A percentile compares a stretch with the other conserved stretches of the same genome.
Evolutionary conservation across 1,284 basidiomycete species (phyloP).

Genomic region (Ganoderma multipileum): DNA sequence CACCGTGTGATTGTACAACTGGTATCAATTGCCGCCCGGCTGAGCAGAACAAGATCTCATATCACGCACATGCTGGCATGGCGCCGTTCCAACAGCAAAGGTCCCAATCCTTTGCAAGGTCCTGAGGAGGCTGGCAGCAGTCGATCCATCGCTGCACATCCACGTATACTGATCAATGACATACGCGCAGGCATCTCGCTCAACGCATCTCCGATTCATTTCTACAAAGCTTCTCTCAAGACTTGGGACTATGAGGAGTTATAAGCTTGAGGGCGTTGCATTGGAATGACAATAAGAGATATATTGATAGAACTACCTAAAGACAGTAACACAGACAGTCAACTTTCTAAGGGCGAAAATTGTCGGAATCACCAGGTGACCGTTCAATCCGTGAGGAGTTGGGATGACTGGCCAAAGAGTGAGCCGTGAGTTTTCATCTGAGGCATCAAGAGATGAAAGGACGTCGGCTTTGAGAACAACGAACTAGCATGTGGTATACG

Average conservation of each 20-base stretch:
- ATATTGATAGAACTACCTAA: not conserved
- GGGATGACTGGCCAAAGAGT: constrained; percentile 70
- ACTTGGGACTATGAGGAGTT: not conserved
- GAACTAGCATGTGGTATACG: constrained; percentile 64
- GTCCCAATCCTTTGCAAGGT: too few relatives aligned
- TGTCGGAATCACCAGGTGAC: constrained; percentile 75
- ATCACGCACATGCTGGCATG: too few relatives aligned
- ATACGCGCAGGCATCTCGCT: too few relatives aligned
- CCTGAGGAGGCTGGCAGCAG: too few relatives aligned
- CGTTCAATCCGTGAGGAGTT: constrained; percentile 48
- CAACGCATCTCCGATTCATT: too few relatives aligned
- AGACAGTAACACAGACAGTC: too few relatives aligned
- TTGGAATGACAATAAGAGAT: not conserved
- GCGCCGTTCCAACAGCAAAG: too few relatives aligned
- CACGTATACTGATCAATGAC: too few relatives aligned
- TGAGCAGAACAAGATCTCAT: not conserved
- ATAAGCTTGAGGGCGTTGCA: not conserved
- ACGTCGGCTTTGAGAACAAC: constrained; percentile 41
- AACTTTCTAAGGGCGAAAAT: not conserved
- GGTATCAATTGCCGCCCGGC: not conserved
- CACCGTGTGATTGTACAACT: too few relatives aligned
- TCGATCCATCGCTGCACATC: too few relatives aligned
- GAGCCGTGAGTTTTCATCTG: constrained; percentile 53
- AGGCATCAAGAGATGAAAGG: constrained; percentile 64
- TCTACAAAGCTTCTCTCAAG: too few relatives aligned